Conservation (phyloP, 768 basidiomycete species). For the Podaxis sp. region DNA sequence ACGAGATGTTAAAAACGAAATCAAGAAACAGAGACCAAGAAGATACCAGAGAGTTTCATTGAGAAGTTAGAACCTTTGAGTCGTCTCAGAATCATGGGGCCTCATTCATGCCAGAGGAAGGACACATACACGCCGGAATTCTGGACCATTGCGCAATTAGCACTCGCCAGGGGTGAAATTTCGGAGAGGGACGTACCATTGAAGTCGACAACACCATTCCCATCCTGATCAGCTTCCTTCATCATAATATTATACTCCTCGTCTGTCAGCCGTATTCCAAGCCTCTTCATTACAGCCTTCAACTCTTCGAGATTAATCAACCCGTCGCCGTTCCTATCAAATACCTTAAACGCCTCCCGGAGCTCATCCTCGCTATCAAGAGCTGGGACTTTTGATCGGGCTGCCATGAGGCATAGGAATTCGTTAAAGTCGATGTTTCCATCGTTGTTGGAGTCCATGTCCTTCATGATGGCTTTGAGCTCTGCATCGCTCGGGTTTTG, state of each 20-base stretch:
- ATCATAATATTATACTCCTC: conserved; percentile 89
- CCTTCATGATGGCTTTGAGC: conserved; percentile 90
- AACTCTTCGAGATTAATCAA: conserved; percentile 86
- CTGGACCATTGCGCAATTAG: not conserved
- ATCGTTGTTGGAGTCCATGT: conserved; percentile 78
- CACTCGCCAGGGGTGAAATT: not conserved
- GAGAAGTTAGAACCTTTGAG: not conserved
- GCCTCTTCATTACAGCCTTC: conserved; percentile 87
- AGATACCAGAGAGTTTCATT: not conserved
- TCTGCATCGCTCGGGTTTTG: conserved; percentile 90
- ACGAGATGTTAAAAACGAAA: not conserved
- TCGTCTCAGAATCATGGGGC: not conserved
- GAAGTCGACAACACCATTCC: conserved; percentile 84
- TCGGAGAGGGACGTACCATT: conserved; percentile 44
- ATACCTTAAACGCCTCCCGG: conserved; percentile 94
- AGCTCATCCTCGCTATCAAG: conserved; percentile 79
- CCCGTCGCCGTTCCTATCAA: conserved; percentile 95
- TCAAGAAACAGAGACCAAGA: not conserved
- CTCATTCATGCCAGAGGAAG: not conserved
- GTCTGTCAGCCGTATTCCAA: conserved; percentile 80
- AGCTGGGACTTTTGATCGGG: conserved; percentile 44
- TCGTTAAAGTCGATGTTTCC: conserved; percentile 87
- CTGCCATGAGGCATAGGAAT: conserved; percentile 78
- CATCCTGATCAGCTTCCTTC: conserved; percentile 82
- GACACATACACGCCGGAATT: conserved; percentile 13